A percentile compares a stretch with the other conserved stretches of the same genome.
Evolutionary conservation across 257 asterid genomes (phyloP).

Genomic region (Solanum virginianum): DNA sequence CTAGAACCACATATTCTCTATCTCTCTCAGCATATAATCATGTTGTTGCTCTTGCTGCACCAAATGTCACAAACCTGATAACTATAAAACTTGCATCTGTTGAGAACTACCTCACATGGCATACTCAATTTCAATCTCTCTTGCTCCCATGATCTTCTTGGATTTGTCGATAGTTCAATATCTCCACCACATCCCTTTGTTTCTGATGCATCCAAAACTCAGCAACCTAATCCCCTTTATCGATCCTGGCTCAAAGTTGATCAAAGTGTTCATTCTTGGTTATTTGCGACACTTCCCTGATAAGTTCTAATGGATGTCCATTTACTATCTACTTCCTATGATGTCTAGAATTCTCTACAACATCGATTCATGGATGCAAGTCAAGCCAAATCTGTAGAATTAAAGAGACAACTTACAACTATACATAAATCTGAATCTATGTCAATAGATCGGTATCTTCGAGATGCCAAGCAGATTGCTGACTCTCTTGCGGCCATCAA

Average conservation of each 20-base stretch:
- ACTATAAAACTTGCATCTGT: no score
- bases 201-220: background rate
- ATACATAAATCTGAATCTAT: background rate
- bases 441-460: background rate
- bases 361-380: background rate
- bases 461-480: background rate
- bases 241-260: background rate
- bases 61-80: no score
- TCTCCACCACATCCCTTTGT: background rate
- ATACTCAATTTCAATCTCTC: background rate
- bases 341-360: background rate
- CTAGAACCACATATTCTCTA: no score
- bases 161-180: background rate
- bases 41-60: no score
- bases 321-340: no score
- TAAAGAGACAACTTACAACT: background rate
- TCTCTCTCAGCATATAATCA: no score
- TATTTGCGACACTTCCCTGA: background rate
- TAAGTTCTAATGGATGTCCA: background rate
- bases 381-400: no score
- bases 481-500: background rate
- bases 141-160: background rate
- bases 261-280: background rate
- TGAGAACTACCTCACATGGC: no score
- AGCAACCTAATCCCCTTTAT: background rate